Percentiles rank a stretch among this genome's conserved stretches.
These are phyloP conservation scores for Seiridium unicorne DNA, from an alignment of 2,329 filamentous ascomycete species.

Conservation along the genomic window DNA sequence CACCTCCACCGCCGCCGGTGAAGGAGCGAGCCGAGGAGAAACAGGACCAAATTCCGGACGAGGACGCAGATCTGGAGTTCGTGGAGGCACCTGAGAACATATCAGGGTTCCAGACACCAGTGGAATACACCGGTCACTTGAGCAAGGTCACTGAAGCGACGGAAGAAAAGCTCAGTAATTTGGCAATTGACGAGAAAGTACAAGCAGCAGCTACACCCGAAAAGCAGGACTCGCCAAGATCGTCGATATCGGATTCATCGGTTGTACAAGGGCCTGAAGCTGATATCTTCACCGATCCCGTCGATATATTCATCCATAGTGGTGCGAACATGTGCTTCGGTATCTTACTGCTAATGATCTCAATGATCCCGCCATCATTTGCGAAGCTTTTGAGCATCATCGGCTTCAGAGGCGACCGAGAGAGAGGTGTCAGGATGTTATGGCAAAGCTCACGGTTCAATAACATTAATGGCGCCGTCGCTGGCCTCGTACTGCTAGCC, in stretches of 20 bases:
- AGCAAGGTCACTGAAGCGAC: conserved; percentile 28
- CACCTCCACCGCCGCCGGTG: conserved; percentile 15
- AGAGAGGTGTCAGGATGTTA: conserved; percentile 78
- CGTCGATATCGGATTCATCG: neutral
- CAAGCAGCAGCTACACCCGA: neutral
- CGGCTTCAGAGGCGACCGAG: conserved; percentile 86
- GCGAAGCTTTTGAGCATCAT: conserved; percentile 83
- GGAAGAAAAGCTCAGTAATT: conserved; percentile 22
- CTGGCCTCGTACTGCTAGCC: conserved; percentile 74
- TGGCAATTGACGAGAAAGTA: conserved; percentile 15
- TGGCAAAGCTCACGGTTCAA: conserved; percentile 85
- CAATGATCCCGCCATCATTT: conserved; percentile 88
- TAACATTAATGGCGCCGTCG: conserved; percentile 91
- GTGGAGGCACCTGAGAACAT: conserved; percentile 53
- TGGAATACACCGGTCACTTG: conserved; percentile 43
- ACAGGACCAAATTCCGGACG: conserved; percentile 12
- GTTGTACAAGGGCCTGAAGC: conserved; percentile 51
- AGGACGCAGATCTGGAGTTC: conserved; percentile 47
- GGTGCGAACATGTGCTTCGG: conserved; percentile 90
- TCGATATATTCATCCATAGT: conserved; percentile 87
- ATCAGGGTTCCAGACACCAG: conserved; percentile 42
- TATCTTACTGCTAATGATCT: conserved; percentile 80
- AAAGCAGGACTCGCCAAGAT: neutral
- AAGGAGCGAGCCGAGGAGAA: conserved; percentile 18
- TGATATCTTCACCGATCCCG: conserved; percentile 67